Conservation (phyloP, 202 grass and related monocot species). For the Setaria italica region DNA sequence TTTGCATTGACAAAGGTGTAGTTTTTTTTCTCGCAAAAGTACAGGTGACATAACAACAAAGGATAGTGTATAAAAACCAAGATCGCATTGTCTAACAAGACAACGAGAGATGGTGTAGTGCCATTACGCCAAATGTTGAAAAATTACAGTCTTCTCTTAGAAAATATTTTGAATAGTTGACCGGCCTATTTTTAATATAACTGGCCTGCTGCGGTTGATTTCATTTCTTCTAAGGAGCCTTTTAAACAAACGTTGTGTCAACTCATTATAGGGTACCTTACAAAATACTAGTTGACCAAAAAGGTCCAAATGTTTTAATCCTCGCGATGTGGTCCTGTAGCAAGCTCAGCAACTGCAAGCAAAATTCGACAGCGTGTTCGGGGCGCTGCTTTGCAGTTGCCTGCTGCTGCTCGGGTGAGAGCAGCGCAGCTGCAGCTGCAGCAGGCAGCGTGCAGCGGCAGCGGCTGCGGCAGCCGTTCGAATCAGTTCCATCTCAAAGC, state of each 20-base stretch:
- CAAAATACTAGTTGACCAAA: constrained; percentile 28
- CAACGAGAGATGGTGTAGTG: background rate
- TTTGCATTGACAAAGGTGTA: background rate
- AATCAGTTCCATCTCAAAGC: background rate
- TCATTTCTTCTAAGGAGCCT: background rate
- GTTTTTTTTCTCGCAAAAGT: constrained; percentile 7
- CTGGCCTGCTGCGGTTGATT: background rate
- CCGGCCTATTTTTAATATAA: background rate
- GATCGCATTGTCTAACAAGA: background rate
- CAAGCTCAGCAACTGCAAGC: background rate
- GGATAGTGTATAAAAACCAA: constrained; percentile 17
- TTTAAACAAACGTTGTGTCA: constrained; percentile 21
- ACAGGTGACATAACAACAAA: constrained; percentile 20
- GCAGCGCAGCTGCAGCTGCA: no score
- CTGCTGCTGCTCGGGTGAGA: no score
- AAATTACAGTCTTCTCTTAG: constrained; percentile 8
- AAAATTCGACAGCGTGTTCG: no score
- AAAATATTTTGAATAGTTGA: constrained; percentile 18
- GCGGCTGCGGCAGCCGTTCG: no score
- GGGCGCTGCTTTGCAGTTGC: no score
- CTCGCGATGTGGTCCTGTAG: constrained; percentile 9
- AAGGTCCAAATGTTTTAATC: background rate
- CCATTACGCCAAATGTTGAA: background rate
- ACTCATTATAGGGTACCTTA: background rate
- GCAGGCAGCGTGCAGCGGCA: no score